Percentiles rank a stretch among this genome's conserved stretches.
Evolutionary conservation across 2,329 filamentous ascomycete species (phyloP).

Genomic region (Blumeriella jaapii): DNA sequence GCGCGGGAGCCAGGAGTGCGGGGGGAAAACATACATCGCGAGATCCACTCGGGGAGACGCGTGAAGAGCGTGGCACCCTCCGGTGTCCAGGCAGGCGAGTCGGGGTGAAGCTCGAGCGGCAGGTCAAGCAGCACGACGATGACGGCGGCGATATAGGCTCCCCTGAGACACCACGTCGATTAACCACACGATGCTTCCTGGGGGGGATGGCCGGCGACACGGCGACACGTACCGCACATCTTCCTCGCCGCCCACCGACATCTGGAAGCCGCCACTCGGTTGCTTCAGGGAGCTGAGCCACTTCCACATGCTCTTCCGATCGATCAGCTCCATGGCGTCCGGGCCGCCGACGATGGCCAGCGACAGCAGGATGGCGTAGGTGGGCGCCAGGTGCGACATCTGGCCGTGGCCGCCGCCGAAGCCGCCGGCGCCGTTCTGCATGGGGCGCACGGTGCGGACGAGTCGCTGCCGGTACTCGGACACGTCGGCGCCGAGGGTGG

Average conservation of each 20-base stretch:
- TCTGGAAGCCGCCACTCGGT: slow-evolving; percentile 76
- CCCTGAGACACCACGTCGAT: slow-evolving; percentile 47
- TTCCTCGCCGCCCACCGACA: slow-evolving; percentile 78
- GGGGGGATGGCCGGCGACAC: too few relatives aligned
- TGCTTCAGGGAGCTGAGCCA: slow-evolving; percentile 86
- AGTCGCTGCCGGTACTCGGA: slow-evolving; percentile 55
- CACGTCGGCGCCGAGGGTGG: slow-evolving; percentile 64
- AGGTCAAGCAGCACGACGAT: slow-evolving; percentile 74
- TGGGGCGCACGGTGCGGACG: slow-evolving; percentile 61
- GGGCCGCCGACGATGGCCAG: slow-evolving; percentile 68
- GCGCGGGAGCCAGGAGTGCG: slow-evolving; percentile 1
- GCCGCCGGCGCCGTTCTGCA: slow-evolving; percentile 75
- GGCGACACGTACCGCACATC: slow-evolving; percentile 61
- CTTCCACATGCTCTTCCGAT: slow-evolving; percentile 78
- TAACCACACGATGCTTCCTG: too few relatives aligned
- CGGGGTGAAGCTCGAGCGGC: slow-evolving; percentile 64
- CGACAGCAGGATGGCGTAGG: slow-evolving; percentile 73
- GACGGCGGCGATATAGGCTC: slow-evolving; percentile 83
- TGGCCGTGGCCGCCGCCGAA: slow-evolving; percentile 94
- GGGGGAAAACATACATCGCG: slow-evolving; percentile 51
- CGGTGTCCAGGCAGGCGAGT: slow-evolving; percentile 53
- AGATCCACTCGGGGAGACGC: slow-evolving; percentile 68
- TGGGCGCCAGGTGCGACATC: slow-evolving; percentile 75
- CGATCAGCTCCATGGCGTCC: slow-evolving; percentile 62
- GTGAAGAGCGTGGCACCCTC: slow-evolving; percentile 58